phyloP scores from a whole-genome alignment of 2,329 filamentous ascomycete species.

The Nannizzia gypsea region DNA sequence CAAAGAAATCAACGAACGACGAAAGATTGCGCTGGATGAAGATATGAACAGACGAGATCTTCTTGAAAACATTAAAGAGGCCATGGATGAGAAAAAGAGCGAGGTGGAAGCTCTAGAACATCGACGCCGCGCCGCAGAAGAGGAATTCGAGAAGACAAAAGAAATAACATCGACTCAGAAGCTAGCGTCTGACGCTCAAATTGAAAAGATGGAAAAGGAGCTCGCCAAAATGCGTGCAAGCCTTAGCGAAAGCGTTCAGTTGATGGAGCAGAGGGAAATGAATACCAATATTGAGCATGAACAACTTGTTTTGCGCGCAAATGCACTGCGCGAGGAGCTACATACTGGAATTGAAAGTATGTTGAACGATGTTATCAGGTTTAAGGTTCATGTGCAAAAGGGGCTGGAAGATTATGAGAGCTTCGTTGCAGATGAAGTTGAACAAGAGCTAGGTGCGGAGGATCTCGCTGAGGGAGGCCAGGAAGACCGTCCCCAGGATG shows the following conservation, averaged over 20 bases:
- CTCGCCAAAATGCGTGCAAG: conserved; percentile 82
- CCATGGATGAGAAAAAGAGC: conserved; percentile 85
- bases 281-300: conserved; percentile 95
- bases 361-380: conserved; percentile 93
- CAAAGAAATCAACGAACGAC: conserved; percentile 84
- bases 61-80: conserved; percentile 88
- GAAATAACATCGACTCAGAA: conserved; percentile 81
- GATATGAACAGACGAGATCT: conserved; percentile 93
- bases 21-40: conserved; percentile 68
- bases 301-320: conserved; percentile 73
- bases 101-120: conserved; percentile 90
- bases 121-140: conserved; percentile 72
- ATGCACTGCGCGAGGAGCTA: conserved; percentile 83
- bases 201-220: conserved; percentile 98
- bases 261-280: conserved; percentile 92
- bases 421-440: conserved; percentile 88
- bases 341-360: conserved; percentile 94
- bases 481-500: neutral
- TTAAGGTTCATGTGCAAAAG: conserved; percentile 95
- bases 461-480: conserved; percentile 16
- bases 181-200: conserved; percentile 78
- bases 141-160: conserved; percentile 88
- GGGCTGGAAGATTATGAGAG: conserved; percentile 86
- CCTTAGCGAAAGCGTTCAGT: conserved; percentile 72
- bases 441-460: conserved; percentile 63